A percentile compares a stretch with the other conserved stretches of the same genome.
Conservation (phyloP, 1,284 basidiomycete species). For the Sphagnurus paluster region DNA sequence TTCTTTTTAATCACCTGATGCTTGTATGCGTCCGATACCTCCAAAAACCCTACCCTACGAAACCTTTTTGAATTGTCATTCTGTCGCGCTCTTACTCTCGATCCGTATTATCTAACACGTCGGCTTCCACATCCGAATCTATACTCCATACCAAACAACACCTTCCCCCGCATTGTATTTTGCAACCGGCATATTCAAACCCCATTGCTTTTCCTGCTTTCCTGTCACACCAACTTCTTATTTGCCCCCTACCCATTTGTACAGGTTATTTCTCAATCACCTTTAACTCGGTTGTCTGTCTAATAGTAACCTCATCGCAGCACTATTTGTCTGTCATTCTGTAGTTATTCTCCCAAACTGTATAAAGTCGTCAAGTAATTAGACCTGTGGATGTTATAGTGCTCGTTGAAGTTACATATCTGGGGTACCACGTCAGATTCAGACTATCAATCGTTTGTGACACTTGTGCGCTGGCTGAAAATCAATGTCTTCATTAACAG, state of each 20-base stretch:
- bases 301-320: constrained; percentile 56
- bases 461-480: too few species aligned
- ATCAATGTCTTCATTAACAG: too few species aligned
- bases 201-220: constrained; percentile 34
- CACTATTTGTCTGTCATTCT: constrained; percentile 63
- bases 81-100: constrained; percentile 26
- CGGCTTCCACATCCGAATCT: constrained; percentile 24
- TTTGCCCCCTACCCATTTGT: constrained; percentile 53
- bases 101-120: constrained; percentile 21
- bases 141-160: constrained; percentile 36
- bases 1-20: constrained; percentile 24
- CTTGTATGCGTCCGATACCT: constrained; percentile 30
- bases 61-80: constrained; percentile 36
- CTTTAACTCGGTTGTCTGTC: constrained; percentile 51
- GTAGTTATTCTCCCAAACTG: constrained; percentile 60
- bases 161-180: constrained; percentile 61
- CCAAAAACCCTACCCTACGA: constrained; percentile 34
- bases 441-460: too few species aligned
- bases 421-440: too few species aligned
- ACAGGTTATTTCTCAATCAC: constrained; percentile 51
- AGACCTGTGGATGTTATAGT: constrained; percentile 26
- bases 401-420: too few species aligned
- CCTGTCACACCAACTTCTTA: constrained; percentile 47
- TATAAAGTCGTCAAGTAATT: constrained; percentile 46
- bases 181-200: constrained; percentile 58